Evolutionary conservation across 176 grass and related monocot genomes (phyloP).

Genomic region (Metroxylon sagu): DNA sequence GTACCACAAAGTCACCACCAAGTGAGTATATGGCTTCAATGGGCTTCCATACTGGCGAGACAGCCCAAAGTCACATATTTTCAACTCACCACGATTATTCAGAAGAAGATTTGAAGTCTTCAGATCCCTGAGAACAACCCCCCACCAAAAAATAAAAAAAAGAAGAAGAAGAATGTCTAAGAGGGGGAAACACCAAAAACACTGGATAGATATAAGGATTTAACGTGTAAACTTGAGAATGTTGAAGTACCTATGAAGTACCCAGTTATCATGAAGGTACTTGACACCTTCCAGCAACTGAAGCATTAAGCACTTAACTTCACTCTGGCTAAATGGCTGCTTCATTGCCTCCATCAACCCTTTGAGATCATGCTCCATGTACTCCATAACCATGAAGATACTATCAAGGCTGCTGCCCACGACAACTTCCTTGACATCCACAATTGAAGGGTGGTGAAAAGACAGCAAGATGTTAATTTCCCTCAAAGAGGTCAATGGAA

Average conservation of each 20-base stretch:
- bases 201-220: neutral
- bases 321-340: slow-evolving; percentile 82
- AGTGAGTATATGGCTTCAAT: slow-evolving; percentile 83
- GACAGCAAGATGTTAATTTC: slow-evolving; percentile 96
- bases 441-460: slow-evolving; percentile 75
- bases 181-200: slow-evolving; percentile 8
- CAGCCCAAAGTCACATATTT: slow-evolving; percentile 96
- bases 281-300: slow-evolving; percentile 79
- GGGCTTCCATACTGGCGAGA: slow-evolving; percentile 88
- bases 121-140: slow-evolving; percentile 37
- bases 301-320: slow-evolving; percentile 96
- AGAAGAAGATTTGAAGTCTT: slow-evolving; percentile 95
- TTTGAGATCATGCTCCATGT: slow-evolving; percentile 98
- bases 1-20: slow-evolving; percentile 96
- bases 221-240: slow-evolving; percentile 5
- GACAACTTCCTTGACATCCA: slow-evolving; percentile 93
- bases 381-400: slow-evolving; percentile 99
- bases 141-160: slow-evolving; percentile 2
- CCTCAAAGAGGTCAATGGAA: slow-evolving; percentile 78
- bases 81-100: slow-evolving; percentile 86
- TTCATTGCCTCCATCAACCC: slow-evolving; percentile 89
- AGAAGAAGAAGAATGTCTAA: slow-evolving; percentile 15
- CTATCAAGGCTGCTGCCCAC: slow-evolving; percentile 56
- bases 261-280: slow-evolving; percentile 97
- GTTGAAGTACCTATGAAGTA: slow-evolving; percentile 66